Percentiles rank a stretch among this genome's conserved stretches.
phyloP scores from a whole-genome alignment of 768 basidiomycete species.

The Punctularia strigosozonata region DNA sequence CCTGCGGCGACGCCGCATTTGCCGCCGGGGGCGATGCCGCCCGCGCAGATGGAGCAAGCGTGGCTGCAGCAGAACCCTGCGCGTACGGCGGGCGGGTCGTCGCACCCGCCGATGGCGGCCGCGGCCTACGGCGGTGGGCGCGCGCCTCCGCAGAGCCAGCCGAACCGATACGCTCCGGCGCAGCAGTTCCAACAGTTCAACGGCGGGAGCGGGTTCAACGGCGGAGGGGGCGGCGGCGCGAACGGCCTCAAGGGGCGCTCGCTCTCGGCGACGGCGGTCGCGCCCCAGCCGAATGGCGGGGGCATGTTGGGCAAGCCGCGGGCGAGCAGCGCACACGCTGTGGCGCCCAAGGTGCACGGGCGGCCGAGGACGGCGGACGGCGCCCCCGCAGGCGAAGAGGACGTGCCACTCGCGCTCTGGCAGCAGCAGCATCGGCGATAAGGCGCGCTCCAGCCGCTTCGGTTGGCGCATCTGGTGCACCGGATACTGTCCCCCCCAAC shows the following conservation, averaged over 20 bases:
- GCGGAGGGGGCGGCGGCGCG: slow-evolving; percentile 39
- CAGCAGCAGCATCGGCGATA: slow-evolving; percentile 61
- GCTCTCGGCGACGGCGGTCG: slow-evolving; percentile 56
- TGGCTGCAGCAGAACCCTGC: no score
- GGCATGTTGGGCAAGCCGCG: slow-evolving; percentile 49
- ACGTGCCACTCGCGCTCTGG: slow-evolving; percentile 69
- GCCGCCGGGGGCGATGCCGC: no score
- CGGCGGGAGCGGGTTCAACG: not conserved
- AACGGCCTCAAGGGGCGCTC: no score
- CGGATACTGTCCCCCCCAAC: no score
- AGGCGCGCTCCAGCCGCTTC: no score
- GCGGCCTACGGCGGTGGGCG: no score
- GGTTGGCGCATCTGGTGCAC: no score
- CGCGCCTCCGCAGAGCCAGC: slow-evolving; percentile 6
- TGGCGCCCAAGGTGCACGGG: slow-evolving; percentile 23
- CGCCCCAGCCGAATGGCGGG: slow-evolving; percentile 19
- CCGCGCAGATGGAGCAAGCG: no score
- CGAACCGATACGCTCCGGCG: slow-evolving; percentile 1
- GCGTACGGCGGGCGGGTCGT: no score
- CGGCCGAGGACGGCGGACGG: slow-evolving; percentile 32
- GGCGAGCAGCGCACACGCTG: slow-evolving; percentile 53
- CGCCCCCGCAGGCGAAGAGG: slow-evolving; percentile 44
- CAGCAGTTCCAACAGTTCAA: no score
- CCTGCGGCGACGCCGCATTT: no score
- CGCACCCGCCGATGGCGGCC: no score